Evolutionary conservation across 805 yeast genomes (phyloP).

Genomic region (Maudiozyma pseudohumilis): DNA sequence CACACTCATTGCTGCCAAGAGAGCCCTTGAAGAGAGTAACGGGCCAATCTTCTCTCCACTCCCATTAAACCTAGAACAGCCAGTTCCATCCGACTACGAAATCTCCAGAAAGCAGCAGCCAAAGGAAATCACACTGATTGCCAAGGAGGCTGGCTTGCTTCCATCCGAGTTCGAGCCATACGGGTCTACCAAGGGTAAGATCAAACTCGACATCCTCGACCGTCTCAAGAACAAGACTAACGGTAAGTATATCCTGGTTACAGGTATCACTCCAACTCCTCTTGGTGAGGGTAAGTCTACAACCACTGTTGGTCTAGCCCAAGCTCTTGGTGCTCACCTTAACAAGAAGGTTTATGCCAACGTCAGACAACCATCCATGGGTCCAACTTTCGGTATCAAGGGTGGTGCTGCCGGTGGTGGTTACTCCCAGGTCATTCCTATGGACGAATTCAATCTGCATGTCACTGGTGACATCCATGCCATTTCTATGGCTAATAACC

Average conservation of each 20-base stretch:
- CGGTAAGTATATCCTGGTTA: constrained; percentile 84
- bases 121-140: constrained; percentile 57
- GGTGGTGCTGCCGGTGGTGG: constrained; percentile 99
- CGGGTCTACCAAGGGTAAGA: constrained; percentile 72
- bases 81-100: constrained; percentile 75
- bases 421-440: constrained; percentile 93
- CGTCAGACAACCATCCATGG: constrained; percentile 97
- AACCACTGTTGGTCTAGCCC: constrained; percentile 93
- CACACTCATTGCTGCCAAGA: constrained; percentile 59
- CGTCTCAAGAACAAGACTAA: constrained; percentile 49
- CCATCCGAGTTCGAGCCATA: constrained; percentile 63
- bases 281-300: constrained; percentile 97
- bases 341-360: constrained; percentile 79
- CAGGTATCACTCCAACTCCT: constrained; percentile 98
- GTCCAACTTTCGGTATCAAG: constrained; percentile 96
- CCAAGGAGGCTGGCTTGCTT: constrained; percentile 57
- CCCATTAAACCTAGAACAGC: constrained; percentile 43
- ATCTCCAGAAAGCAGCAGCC: constrained; percentile 71
- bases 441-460: constrained; percentile 98
- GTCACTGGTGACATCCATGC: constrained; percentile 92
- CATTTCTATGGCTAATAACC: constrained; percentile 70
- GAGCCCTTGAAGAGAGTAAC: constrained; percentile 22
- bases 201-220: constrained; percentile 51
- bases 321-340: constrained; percentile 88
- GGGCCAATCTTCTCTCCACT: constrained; percentile 38